Evolutionary conservation across 805 yeast species (phyloP).

Genomic region (Candida xyloterini): DNA sequence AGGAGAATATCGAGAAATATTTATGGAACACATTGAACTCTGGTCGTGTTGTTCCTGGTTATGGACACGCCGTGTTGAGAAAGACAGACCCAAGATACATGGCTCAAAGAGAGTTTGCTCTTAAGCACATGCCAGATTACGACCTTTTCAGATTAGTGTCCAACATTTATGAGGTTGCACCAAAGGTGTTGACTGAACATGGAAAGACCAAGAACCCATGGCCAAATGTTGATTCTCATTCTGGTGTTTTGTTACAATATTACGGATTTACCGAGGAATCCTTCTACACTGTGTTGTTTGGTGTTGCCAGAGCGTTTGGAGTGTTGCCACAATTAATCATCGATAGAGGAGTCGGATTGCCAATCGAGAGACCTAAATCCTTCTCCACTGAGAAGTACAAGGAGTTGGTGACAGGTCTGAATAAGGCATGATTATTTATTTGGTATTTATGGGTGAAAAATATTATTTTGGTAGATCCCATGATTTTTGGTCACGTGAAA

Average conservation of each 20-base stretch:
- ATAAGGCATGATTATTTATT: slow-evolving; percentile 20
- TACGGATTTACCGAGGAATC: slow-evolving; percentile 80
- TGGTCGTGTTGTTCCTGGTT: slow-evolving; percentile 86
- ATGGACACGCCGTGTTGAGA: slow-evolving; percentile 85
- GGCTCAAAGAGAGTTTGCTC: slow-evolving; percentile 82
- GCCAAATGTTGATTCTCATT: slow-evolving; percentile 89
- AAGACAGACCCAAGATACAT: slow-evolving; percentile 87
- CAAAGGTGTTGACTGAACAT: slow-evolving; percentile 73
- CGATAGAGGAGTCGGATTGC: slow-evolving; percentile 77
- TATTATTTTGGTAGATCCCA: no score
- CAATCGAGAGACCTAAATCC: slow-evolving; percentile 88
- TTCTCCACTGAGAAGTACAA: slow-evolving; percentile 92
- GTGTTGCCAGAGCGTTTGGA: slow-evolving; percentile 85
- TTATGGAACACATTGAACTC: slow-evolving; percentile 75
- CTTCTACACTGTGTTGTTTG: slow-evolving; percentile 82
- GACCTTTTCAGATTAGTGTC: slow-evolving; percentile 77
- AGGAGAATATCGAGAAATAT: slow-evolving; percentile 68
- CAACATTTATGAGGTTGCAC: slow-evolving; percentile 77
- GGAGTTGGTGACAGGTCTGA: slow-evolving; percentile 57
- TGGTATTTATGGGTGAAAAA: slow-evolving; percentile 8
- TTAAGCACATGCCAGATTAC: slow-evolving; percentile 71
- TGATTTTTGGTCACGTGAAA: no score
- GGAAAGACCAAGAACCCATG: slow-evolving; percentile 92
- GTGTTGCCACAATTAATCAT: slow-evolving; percentile 81
- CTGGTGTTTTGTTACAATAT: slow-evolving; percentile 82